Conservation (phyloP, 192 early-diverging fungal genomes). For the Umbelopsis isabellina region DNA sequence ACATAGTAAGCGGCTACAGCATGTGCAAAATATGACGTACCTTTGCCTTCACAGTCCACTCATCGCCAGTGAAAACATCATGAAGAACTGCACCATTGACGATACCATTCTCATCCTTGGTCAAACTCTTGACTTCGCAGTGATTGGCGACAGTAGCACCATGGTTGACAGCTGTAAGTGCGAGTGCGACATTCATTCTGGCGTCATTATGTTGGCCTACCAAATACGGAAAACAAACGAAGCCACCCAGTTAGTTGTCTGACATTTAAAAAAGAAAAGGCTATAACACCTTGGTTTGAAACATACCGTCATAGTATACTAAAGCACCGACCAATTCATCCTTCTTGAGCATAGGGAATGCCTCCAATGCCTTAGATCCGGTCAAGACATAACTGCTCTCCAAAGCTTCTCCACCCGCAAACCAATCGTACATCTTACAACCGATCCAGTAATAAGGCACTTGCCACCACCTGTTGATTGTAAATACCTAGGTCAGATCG, state of each 20-base stretch:
- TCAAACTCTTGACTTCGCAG: constrained; percentile 81
- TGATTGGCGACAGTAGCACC: constrained; percentile 95
- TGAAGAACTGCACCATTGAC: constrained; percentile 81
- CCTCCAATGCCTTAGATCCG: constrained; percentile 85
- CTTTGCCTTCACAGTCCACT: constrained; percentile 85
- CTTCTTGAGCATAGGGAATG: constrained; percentile 93
- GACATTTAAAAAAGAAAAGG: constrained; percentile 4
- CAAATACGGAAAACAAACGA: constrained; percentile 12
- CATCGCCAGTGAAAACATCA: constrained; percentile 85
- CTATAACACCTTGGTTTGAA: background rate
- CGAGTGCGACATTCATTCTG: constrained; percentile 94
- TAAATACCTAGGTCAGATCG: background rate
- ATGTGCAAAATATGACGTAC: constrained; percentile 18
- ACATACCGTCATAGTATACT: constrained; percentile 91
- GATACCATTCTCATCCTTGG: constrained; percentile 67
- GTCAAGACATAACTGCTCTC: constrained; percentile 85
- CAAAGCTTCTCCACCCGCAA: constrained; percentile 85
- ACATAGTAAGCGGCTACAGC: background rate
- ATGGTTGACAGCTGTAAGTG: constrained; percentile 85
- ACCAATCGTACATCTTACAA: constrained; percentile 88
- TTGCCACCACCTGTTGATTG: constrained; percentile 83
- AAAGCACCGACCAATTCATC: constrained; percentile 90
- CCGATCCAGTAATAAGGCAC: constrained; percentile 96
- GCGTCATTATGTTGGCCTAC: constrained; percentile 95
- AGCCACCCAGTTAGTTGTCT: too few relatives aligned